A percentile compares a stretch with the other conserved stretches of the same genome.
Evolutionary conservation across 1,284 basidiomycete species (phyloP).

Genomic region (Pulveroboletus sp.): DNA sequence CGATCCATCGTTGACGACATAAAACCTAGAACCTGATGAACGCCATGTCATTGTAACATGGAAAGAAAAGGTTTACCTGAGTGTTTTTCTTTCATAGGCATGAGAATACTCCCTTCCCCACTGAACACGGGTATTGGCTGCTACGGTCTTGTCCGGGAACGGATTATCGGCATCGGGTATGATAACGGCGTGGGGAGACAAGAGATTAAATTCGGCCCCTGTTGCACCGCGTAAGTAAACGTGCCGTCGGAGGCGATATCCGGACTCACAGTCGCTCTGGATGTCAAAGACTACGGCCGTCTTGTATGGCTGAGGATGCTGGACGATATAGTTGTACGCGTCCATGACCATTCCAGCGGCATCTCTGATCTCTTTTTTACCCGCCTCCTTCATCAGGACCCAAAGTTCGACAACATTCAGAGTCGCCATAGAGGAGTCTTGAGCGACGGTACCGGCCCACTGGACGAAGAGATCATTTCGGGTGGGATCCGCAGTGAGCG

Average conservation of each 20-base stretch:
- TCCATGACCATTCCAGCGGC: constrained; percentile 2
- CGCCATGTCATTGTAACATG: neutral
- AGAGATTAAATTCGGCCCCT: constrained; percentile 7
- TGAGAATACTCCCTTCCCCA: neutral
- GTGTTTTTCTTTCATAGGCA: neutral
- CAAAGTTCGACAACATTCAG: constrained; percentile 2
- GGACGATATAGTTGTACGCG: constrained; percentile 3
- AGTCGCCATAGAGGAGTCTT: neutral
- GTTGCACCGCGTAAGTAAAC: neutral
- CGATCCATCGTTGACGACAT: constrained; percentile 2
- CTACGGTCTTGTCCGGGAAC: neutral
- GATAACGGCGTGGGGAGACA: neutral
- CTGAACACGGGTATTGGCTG: constrained; percentile 3
- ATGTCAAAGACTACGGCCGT: neutral
- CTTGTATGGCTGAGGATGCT: neutral
- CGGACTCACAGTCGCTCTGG: constrained; percentile 1
- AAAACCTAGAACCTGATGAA: neutral
- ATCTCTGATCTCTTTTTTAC: neutral
- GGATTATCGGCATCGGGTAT: neutral
- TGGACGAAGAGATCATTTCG: neutral
- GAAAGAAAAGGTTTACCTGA: neutral
- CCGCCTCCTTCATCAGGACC: constrained; percentile 3
- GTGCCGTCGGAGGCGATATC: neutral
- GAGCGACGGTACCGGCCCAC: neutral
- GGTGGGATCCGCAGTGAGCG: constrained; percentile 2